Conservation (phyloP, 495 filamentous ascomycete genomes). For the Penicillium riverlandense region DNA sequence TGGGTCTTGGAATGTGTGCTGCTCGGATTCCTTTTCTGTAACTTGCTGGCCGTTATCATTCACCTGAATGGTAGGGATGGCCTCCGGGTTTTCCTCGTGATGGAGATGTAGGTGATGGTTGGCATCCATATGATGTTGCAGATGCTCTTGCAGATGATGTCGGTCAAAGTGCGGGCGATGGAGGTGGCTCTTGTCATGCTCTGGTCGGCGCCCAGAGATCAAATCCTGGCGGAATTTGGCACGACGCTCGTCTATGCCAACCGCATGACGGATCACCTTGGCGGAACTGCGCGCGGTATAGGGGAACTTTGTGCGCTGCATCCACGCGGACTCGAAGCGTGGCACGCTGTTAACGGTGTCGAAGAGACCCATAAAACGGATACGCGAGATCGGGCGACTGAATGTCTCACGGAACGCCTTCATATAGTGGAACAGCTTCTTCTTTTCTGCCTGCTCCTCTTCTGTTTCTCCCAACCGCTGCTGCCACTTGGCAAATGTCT, state of each 20-base stretch:
- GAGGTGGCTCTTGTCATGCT: slow-evolving; percentile 22
- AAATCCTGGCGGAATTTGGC: slow-evolving; percentile 65
- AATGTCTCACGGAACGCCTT: slow-evolving; percentile 82
- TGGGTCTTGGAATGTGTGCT: not conserved
- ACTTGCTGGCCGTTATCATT: slow-evolving; percentile 16
- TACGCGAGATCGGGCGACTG: slow-evolving; percentile 65
- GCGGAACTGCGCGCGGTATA: slow-evolving; percentile 76
- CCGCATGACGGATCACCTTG: slow-evolving; percentile 62
- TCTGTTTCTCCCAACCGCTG: slow-evolving; percentile 50
- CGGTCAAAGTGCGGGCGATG: slow-evolving; percentile 17
- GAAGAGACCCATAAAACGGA: slow-evolving; percentile 46
- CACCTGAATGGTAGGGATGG: slow-evolving; percentile 25
- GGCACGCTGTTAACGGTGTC: slow-evolving; percentile 72
- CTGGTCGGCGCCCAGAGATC: slow-evolving; percentile 50
- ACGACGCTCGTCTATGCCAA: slow-evolving; percentile 71
- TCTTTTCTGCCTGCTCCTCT: slow-evolving; percentile 51
- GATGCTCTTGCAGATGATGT: slow-evolving; percentile 15
- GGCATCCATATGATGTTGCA: slow-evolving; percentile 8
- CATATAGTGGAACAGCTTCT: slow-evolving; percentile 69
- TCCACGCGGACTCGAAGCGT: slow-evolving; percentile 76
- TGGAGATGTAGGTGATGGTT: slow-evolving; percentile 5
- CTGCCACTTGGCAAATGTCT: slow-evolving; percentile 83
- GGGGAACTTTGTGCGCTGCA: slow-evolving; percentile 74
- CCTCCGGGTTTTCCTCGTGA: slow-evolving; percentile 10
- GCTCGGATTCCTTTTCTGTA: not conserved